Conservation (phyloP, 2,329 filamentous ascomycete genomes). For the Colletotrichum trifolii region DNA sequence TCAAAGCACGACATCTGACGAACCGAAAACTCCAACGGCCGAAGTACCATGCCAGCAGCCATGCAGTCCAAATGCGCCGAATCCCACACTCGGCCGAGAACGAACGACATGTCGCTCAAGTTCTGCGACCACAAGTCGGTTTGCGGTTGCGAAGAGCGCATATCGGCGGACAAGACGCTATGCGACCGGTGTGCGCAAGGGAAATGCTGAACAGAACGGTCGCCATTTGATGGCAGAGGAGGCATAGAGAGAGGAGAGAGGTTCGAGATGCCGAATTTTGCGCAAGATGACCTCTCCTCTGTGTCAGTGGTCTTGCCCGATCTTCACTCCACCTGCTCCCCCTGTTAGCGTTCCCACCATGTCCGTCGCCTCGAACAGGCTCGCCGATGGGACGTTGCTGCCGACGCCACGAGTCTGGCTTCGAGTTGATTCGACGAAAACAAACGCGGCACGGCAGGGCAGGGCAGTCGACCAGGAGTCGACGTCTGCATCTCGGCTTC, state of each 20-base stretch:
- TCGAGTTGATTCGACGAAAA: slow-evolving; percentile 19
- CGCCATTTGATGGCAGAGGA: too few species aligned
- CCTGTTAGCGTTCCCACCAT: slow-evolving; percentile 1
- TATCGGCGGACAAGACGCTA: slow-evolving; percentile 37
- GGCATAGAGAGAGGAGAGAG: too few species aligned
- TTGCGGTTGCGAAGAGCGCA: slow-evolving; percentile 35
- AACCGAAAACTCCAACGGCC: background rate
- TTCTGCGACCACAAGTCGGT: slow-evolving; percentile 38
- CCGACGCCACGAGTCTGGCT: slow-evolving; percentile 6
- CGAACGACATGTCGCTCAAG: slow-evolving; percentile 37
- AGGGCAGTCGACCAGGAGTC: background rate
- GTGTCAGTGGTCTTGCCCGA: background rate
- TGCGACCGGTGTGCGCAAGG: slow-evolving; percentile 35
- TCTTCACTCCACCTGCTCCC: background rate
- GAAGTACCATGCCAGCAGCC: background rate
- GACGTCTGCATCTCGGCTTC: slow-evolving; percentile 8
- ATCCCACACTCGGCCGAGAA: slow-evolving; percentile 14
- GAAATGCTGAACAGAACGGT: slow-evolving; percentile 14
- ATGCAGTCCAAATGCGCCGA: slow-evolving; percentile 4
- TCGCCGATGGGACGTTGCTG: background rate
- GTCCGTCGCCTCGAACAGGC: background rate
- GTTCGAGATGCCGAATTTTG: too few species aligned
- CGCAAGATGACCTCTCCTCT: too few species aligned
- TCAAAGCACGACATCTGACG: slow-evolving; percentile 17
- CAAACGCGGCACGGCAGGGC: background rate